Evolutionary conservation across 2,329 filamentous ascomycete species (phyloP).

Genomic region (Colletotrichum sp.): DNA sequence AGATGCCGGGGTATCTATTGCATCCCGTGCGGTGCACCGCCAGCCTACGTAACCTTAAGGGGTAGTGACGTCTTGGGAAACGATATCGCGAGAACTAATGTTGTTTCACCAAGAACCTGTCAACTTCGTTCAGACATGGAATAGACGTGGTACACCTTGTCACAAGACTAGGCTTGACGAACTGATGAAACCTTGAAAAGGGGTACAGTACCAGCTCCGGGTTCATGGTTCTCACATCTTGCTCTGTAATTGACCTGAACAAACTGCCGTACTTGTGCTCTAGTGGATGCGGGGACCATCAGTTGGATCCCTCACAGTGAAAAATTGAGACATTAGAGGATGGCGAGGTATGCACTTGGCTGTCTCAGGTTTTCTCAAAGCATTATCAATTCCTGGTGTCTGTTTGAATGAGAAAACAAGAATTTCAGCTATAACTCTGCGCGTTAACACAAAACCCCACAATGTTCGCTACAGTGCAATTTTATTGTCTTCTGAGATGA

Average conservation of each 20-base stretch:
- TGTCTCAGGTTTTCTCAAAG: not conserved
- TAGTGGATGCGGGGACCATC: not conserved
- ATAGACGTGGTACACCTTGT: not conserved
- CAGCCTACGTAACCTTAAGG: not conserved
- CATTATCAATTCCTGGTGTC: accelerated
- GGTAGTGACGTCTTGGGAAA: not conserved
- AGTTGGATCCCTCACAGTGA: not conserved
- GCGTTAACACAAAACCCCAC: not conserved
- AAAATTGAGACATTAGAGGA: not conserved
- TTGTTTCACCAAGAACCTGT: not conserved
- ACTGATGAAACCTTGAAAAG: not conserved
- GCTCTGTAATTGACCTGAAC: not conserved
- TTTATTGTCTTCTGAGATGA: not conserved
- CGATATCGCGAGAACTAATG: not conserved
- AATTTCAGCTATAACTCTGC: accelerated
- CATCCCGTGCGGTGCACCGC: not conserved
- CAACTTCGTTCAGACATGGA: not conserved
- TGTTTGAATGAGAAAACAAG: not conserved
- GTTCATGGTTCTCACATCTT: not conserved
- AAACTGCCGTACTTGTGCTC: not conserved
- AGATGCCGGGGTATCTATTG: not conserved
- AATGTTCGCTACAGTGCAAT: accelerated
- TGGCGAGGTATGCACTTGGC: not conserved
- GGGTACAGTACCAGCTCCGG: not conserved
- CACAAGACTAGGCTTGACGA: not conserved